Base-by-base conservation (phyloP, 495 filamentous ascomycete species). In the Emericellopsis terricola region DNA sequence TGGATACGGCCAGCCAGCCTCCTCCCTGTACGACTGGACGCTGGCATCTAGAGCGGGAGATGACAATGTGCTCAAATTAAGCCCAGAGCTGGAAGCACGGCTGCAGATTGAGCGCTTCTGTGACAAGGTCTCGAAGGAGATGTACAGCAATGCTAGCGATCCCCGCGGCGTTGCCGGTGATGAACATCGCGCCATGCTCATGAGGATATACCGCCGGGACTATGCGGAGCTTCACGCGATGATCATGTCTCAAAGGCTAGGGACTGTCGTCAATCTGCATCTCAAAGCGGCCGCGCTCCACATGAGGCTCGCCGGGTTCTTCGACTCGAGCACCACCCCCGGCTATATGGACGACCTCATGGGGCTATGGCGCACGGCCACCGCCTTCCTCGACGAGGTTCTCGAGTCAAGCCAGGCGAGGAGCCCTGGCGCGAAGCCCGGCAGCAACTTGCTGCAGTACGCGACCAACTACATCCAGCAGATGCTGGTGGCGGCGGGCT, bases 21-120 rank as follows among this genome's bases (percentile, higher is more conserved):
- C 78, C n/a, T 85, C 78, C 4, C 49, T 86, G 9, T 94, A 89
- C 46, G 84, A 91, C 52, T 87, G 80, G 73, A 85, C 83, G 0
- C 49, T 91, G 24, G 71, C 70, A 7, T 60, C 74, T 15, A 64
- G 66, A 17, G 69, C 74, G 14, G 69, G 69, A 4, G 60, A 69
- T 24, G 71, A 78, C 30, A 58, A 66, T 1, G 77, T 70, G 34
- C 81, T 77, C 44, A 70, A 64, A 33, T 55, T 91, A 10, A 69
- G 78, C 2, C 57, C 64, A 1, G 73, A 81, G 34, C 66, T 83
- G 13, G 67, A 72, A 38, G 62, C 69, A 23, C 62, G 80, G 39
- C 58, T 91, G 15, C 70, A 77, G 45, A 82, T 92, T 36, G 83
- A 89, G 51, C 69, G 71, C 14, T 85, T 91, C 41, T 77, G 73